Evolutionary conservation across 2,329 filamentous ascomycete species (phyloP), one percentile per base, ranked within the genome.

Genomic region (Alternaria triticina): DNA sequence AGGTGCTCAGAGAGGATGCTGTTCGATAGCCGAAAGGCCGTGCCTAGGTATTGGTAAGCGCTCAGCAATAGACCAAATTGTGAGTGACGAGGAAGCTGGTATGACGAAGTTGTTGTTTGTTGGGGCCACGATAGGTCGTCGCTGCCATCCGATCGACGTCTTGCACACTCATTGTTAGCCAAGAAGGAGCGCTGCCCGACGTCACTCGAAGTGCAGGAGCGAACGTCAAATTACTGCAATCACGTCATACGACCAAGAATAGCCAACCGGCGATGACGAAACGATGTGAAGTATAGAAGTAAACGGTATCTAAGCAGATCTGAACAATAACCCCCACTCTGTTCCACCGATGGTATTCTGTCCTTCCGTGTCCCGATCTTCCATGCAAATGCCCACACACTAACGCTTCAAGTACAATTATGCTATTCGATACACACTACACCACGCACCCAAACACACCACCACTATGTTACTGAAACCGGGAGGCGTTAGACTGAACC

Each of bases 321-420:
- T 30, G 22, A 62, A 52, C 17, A 30, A 57, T 33, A 50, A 56
- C 46, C 33, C 51, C 22, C 55, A 58, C 55, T 55, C 56, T 50
- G 56, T 50, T 20, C 46, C 51, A 45, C 52, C 46, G 13, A 54
- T 65, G 59, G 62, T 65, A 65, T 65, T 59, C 62, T 65, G 25
- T 25, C 45, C 62, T 50, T 54, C 30, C 61, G 40, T 60, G 25
- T 55, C 40, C 59, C 59, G 51, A 58, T 62, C 62, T 52, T 57
- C 65, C 65, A 62, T 67, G 65, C 65, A 67, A 67, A 67, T 67
- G 65, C 65, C 65, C 63, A 61, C 65, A 65, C 59, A 62, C 65
- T 45, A 67, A 67, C 65, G 65, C 62, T 67, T 57, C 47, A 65
- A 65, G 56, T 62, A 65, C 49, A 65, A 65, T 54, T 65, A 65